These are phyloP conservation scores for Daldinia loculata DNA, from an alignment of 495 filamentous ascomycete genomes.

Conservation along the genomic window DNA sequence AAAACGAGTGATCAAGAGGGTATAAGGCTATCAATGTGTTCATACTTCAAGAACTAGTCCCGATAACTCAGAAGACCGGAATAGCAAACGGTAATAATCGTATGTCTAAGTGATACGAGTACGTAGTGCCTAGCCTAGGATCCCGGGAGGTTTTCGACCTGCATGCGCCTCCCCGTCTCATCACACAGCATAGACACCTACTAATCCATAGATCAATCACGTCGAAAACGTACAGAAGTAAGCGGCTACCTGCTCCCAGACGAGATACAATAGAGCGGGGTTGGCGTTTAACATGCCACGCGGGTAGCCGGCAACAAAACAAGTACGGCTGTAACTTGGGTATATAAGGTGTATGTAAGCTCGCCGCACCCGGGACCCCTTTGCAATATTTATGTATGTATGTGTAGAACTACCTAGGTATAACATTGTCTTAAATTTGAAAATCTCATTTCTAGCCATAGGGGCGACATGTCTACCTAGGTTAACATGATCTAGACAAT, in stretches of 20 bases:
- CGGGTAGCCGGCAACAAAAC: not conserved
- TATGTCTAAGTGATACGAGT: not conserved
- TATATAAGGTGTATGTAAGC: not conserved
- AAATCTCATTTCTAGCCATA: not conserved
- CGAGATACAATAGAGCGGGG: conserved; percentile 11
- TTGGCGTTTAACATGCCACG: not conserved
- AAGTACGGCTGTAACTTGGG: not conserved
- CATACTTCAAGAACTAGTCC: too few species aligned
- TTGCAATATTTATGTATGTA: not conserved
- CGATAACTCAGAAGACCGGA: not conserved
- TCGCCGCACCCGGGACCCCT: not conserved
- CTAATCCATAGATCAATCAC: not conserved
- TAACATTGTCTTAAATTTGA: not conserved
- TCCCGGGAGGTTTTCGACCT: conserved; percentile 25
- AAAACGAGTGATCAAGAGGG: not conserved
- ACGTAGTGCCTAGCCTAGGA: not conserved
- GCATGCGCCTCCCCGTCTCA: conserved; percentile 7
- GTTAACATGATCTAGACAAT: not conserved
- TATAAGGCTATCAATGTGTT: too few species aligned
- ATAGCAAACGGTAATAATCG: not conserved
- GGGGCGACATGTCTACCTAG: conserved; percentile 6
- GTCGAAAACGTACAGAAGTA: conserved; percentile 13
- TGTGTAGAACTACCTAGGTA: not conserved
- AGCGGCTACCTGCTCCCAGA: conserved; percentile 2
- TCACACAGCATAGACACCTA: conserved; percentile 3